Percentiles rank a stretch among this genome's conserved stretches.
phyloP scores from a whole-genome alignment of 345 rosid genomes.

The Abelmoschus esculentus region DNA sequence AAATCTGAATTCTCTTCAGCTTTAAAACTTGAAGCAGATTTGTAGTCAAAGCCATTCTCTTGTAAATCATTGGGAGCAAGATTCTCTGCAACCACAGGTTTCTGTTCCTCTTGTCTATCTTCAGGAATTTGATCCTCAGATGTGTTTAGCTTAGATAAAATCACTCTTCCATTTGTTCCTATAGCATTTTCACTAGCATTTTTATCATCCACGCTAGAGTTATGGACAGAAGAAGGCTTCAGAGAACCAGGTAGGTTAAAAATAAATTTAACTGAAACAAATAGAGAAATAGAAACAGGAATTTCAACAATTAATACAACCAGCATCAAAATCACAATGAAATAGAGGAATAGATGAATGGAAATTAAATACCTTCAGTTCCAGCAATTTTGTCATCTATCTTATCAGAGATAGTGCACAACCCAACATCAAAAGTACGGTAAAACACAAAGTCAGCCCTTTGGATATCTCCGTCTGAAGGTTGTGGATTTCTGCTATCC shows the following conservation, averaged over 20 bases:
- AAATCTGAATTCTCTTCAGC: conserved; percentile 16
- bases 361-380: conserved; percentile 44
- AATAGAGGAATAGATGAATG: neutral
- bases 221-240: conserved; percentile 15
- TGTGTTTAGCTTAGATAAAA: conserved; percentile 14
- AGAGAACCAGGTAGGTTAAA: conserved; percentile 38
- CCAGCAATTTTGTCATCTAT: conserved; percentile 61
- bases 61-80: neutral
- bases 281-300: conserved; percentile 18
- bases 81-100: conserved; percentile 4
- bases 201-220: conserved; percentile 8
- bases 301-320: conserved; percentile 11
- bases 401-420: conserved; percentile 27
- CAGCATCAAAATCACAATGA: conserved; percentile 1
- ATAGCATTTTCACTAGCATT: conserved; percentile 14
- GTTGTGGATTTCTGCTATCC: conserved; percentile 63
- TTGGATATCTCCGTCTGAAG: conserved; percentile 43
- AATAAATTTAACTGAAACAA: conserved; percentile 57
- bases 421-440: conserved; percentile 73
- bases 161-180: conserved; percentile 4
- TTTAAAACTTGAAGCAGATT: neutral
- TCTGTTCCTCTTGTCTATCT: conserved; percentile 8
- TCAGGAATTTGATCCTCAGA: conserved; percentile 2
- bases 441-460: conserved; percentile 54
- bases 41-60: conserved; percentile 13